These are phyloP conservation scores for Diaporthe sp. DNA, from an alignment of 2,329 filamentous ascomycete species.

Conservation along the genomic window DNA sequence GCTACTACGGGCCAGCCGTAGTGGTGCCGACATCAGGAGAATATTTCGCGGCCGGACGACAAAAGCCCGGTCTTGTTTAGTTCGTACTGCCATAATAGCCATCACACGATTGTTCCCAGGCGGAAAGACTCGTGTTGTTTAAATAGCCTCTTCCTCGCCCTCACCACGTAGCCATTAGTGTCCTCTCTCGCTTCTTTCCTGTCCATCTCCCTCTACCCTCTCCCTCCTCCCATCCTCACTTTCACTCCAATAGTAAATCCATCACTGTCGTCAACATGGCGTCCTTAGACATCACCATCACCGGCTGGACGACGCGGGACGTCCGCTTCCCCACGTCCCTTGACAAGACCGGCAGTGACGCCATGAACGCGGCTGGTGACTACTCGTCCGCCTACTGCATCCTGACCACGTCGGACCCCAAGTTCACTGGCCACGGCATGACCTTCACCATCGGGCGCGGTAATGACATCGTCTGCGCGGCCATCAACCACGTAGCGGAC, in stretches of 20 bases:
- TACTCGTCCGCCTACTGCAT: constrained; percentile 97
- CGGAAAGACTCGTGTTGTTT: neutral
- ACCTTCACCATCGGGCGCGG: constrained; percentile 89
- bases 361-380: constrained; percentile 94
- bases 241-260: neutral
- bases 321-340: constrained; percentile 91
- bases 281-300: constrained; percentile 74
- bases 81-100: constrained; percentile 8
- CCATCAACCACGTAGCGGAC: constrained; percentile 82
- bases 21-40: constrained; percentile 34
- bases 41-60: constrained; percentile 31
- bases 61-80: constrained; percentile 31
- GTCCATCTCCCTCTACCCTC: neutral
- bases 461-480: constrained; percentile 91
- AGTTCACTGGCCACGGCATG: constrained; percentile 82
- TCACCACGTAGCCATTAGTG: neutral
- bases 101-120: constrained; percentile 13
- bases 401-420: constrained; percentile 78
- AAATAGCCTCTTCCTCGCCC: constrained; percentile 19
- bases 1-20: constrained; percentile 13
- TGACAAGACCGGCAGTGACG: constrained; percentile 96
- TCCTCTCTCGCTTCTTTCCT: neutral
- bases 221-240: neutral
- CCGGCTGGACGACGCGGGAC: constrained; percentile 78
- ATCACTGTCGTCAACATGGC: constrained; percentile 28